Conservation (phyloP, 345 rosid species). For the Melaleuca alternifolia region DNA sequence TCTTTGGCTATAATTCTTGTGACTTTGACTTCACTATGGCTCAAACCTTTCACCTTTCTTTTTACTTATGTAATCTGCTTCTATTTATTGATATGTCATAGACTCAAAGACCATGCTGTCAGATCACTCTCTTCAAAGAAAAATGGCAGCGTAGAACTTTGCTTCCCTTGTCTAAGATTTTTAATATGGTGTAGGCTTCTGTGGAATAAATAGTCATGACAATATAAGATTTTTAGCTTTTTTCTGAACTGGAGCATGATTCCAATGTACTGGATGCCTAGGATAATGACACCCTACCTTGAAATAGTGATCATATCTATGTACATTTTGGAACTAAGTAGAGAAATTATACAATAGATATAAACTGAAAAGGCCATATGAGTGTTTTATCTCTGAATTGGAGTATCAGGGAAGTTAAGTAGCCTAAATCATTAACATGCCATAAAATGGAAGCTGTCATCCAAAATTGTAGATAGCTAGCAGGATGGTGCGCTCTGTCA, state of each 20-base stretch:
- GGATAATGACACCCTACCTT: neutral
- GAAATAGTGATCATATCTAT: neutral
- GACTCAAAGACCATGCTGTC: neutral
- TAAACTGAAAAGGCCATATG: neutral
- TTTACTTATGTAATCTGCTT: neutral
- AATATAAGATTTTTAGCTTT: neutral
- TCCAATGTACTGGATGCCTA: neutral
- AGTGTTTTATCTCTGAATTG: too few species aligned
- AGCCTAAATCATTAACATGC: too few species aligned
- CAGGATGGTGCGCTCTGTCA: neutral
- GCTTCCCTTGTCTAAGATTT: neutral
- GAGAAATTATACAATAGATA: neutral
- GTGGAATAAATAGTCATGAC: neutral
- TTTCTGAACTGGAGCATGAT: neutral
- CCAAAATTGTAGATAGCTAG: neutral
- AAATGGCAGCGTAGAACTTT: neutral
- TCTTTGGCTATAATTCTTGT: neutral
- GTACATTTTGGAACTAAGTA: too few species aligned
- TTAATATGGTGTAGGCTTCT: neutral
- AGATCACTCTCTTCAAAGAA: neutral
- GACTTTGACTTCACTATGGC: neutral
- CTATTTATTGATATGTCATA: neutral
- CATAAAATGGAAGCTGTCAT: neutral
- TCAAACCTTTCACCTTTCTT: neutral
- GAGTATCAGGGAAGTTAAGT: too few species aligned